These are phyloP conservation scores for Sugiyamaella chiloensis DNA, from an alignment of 805 yeast species.

Conservation along the genomic window DNA sequence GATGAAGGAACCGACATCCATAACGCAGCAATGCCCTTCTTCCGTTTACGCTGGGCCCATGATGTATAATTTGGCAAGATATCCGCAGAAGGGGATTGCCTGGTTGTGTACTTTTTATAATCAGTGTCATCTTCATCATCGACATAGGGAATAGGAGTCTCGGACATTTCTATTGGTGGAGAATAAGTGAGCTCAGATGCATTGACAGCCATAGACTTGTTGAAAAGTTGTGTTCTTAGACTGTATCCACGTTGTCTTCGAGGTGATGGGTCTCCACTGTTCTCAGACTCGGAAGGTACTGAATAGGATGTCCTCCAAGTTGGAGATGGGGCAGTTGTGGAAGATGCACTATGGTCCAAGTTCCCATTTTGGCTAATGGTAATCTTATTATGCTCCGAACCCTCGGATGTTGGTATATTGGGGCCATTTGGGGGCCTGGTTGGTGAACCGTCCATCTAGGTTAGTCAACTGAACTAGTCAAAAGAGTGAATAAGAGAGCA, in stretches of 20 bases:
- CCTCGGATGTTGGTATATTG: neutral
- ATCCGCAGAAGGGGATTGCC: conserved; percentile 14
- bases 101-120: conserved; percentile 13
- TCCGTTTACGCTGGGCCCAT: conserved; percentile 23
- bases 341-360: conserved; percentile 3
- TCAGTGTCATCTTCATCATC: conserved; percentile 23
- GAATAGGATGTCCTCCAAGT: no score
- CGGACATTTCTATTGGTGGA: conserved; percentile 35
- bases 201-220: conserved; percentile 32
- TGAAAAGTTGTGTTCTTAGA: conserved; percentile 62
- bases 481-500: no score
- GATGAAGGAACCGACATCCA: neutral
- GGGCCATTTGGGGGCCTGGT: neutral
- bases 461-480: neutral
- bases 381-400: conserved; percentile 2
- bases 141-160: conserved; percentile 4
- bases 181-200: conserved; percentile 13
- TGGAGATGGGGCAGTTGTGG: neutral
- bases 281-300: no score
- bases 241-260: conserved; percentile 53
- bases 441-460: conserved; percentile 5
- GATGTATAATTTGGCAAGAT: conserved; percentile 27
- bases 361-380: conserved; percentile 4
- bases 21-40: neutral
- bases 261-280: neutral